Evolutionary conservation across 2,329 filamentous ascomycete genomes (phyloP).

Genomic region (Zymoseptoria ardabiliae): DNA sequence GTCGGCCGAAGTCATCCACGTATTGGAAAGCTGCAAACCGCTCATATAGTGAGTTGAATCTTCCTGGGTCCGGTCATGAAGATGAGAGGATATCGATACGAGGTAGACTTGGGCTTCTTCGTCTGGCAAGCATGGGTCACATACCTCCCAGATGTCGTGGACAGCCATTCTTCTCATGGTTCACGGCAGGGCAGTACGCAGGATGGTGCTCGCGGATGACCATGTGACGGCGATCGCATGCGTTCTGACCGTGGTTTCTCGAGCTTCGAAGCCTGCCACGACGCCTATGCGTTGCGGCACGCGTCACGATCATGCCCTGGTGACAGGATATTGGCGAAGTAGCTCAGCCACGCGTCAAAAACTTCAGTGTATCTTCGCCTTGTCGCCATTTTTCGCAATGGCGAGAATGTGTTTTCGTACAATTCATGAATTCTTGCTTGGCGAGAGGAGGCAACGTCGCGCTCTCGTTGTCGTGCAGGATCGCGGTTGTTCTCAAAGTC

Average conservation of each 20-base stretch:
- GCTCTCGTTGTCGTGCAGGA: not conserved
- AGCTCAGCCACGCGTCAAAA: not conserved
- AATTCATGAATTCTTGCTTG: not conserved
- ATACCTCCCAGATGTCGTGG: not conserved
- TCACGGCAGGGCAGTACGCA: not conserved
- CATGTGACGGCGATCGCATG: not conserved
- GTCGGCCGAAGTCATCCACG: not conserved
- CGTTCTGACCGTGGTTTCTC: not conserved
- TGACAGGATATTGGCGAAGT: not conserved
- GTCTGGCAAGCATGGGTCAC: not conserved
- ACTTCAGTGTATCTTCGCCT: not conserved
- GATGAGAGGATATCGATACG: not conserved
- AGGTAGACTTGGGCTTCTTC: not conserved
- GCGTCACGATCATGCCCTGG: not conserved
- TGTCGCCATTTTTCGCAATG: not conserved
- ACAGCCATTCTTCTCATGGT: not conserved
- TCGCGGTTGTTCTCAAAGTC: not conserved
- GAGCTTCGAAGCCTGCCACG: not conserved
- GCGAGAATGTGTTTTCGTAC: not conserved
- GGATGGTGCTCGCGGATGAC: no score
- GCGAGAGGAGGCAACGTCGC: not conserved
- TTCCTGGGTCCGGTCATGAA: not conserved
- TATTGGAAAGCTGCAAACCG: no score
- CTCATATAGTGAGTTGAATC: no score
- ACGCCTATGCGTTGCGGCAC: not conserved